These are phyloP conservation scores for Tinospora cordifolia DNA, from an alignment of 164 flowering plant genomes.

Conservation along the genomic window DNA sequence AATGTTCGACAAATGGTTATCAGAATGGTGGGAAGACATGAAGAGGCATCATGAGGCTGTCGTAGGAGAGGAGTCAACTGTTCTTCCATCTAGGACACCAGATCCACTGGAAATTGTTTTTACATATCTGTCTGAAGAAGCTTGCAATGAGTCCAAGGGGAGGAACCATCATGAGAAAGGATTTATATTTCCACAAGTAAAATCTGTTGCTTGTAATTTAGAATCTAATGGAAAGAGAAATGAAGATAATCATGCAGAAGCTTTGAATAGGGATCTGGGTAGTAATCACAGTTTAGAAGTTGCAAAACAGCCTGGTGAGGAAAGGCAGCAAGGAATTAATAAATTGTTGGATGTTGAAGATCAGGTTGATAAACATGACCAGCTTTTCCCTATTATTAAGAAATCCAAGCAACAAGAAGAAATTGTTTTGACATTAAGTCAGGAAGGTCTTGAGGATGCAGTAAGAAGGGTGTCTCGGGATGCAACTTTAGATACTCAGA, in stretches of 20 bases:
- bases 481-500: conserved; percentile 43
- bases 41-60: conserved; percentile 14
- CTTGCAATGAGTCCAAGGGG: conserved; percentile 15
- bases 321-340: conserved; percentile 24
- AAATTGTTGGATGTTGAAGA: conserved; percentile 13
- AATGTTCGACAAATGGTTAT: conserved; percentile 81
- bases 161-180: conserved; percentile 15
- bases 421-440: conserved; percentile 35
- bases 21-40: conserved; percentile 79
- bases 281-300: conserved; percentile 21
- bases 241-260: conserved; percentile 19
- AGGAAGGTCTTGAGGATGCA: conserved; percentile 59
- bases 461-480: conserved; percentile 58
- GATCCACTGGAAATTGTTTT: conserved; percentile 50
- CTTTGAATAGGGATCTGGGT: conserved; percentile 15
- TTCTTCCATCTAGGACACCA: conserved; percentile 22
- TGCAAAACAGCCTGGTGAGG: conserved; percentile 8
- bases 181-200: conserved; percentile 10
- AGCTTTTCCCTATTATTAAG: conserved; percentile 15
- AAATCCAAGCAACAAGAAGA: conserved; percentile 28
- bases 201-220: conserved; percentile 11
- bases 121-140: conserved; percentile 40
- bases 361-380: conserved; percentile 18
- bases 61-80: conserved; percentile 23
- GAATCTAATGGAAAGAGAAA: conserved; percentile 14